Base-by-base conservation (phyloP, 805 yeast species). In the Suhomyces kilbournensis region DNA sequence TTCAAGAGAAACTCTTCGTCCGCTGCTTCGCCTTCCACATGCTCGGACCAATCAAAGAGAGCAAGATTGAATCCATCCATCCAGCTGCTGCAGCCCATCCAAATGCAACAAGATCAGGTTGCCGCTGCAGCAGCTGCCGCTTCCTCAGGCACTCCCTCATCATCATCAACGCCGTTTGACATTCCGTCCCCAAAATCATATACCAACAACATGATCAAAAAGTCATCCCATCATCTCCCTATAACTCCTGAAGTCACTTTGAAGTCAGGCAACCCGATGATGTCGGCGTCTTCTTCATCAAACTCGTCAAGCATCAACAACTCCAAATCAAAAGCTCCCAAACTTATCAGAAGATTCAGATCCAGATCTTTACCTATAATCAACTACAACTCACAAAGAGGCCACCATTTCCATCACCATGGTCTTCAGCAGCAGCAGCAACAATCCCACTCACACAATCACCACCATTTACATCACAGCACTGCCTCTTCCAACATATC, bases 301-400 rank as follows among this genome's bases (percentile, higher is more conserved):
- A 30, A 20, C 19, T 25, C 56, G 6, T 34, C 55, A n/a, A 19
- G 28, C n/a, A 20, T 14, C 32, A 15, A 22, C 35, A 23, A 44
- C 30, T 46, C 50, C 32, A 50, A 53, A 15, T 28, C 54, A 8
- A 68, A 65, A 57, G 65, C 72, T 7, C 76, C 71, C 34, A 69
- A 67, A 56, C 67, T 63, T 56, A 64, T 69, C 43, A 63, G 75
- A 35, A 61, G 71, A 44, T 72, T 68, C 59, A 62, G 79, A 45
- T 66, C 72, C 26, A 64, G 78, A 46, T 68, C 74, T 8, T 66
- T 75, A 51, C 79, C 79, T 50, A 75, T 74, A 54, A 74, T 75
- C 51, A 69, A 65, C 59, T 74, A 72, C 58, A 62, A 62, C 47
- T 47, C 60, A 50, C 46, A 50, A 45, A 45, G 61, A 55, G 59